A percentile compares a stretch with the other conserved stretches of the same genome.
Conservation (phyloP, 139 green algal genomes). For the Chlorella sp. region DNA sequence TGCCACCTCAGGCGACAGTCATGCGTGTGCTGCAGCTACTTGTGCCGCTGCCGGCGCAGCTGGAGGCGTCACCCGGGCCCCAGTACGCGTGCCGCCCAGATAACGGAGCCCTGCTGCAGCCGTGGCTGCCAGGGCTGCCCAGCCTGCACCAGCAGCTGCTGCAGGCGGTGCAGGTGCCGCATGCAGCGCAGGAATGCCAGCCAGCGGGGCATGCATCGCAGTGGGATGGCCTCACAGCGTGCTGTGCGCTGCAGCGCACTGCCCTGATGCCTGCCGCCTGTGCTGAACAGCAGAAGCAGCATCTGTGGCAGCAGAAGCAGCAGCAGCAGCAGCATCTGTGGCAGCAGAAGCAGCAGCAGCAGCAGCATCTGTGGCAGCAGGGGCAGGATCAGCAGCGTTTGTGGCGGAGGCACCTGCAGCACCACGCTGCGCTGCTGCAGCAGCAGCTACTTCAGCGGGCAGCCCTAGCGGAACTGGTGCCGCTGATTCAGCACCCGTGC, state of each 20-base stretch:
- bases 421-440: no score
- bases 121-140: background rate
- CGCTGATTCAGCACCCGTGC: no score
- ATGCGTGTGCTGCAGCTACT: background rate
- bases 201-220: no score
- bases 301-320: background rate
- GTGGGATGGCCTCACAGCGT: no score
- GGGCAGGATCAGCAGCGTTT: background rate
- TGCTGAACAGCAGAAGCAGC: background rate
- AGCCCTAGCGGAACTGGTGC: no score
- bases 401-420: no score
- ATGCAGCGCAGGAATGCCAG: no score
- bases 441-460: no score
- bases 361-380: background rate
- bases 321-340: background rate
- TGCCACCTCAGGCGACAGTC: background rate
- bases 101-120: background rate
- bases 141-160: background rate
- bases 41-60: background rate
- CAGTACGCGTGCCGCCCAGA: background rate
- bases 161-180: background rate
- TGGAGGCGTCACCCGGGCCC: background rate
- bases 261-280: no score
- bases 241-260: no score
- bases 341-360: no score